Evolutionary conservation across 495 filamentous ascomycete species (phyloP).

Genomic region (Aspergillus cavernicola): DNA sequence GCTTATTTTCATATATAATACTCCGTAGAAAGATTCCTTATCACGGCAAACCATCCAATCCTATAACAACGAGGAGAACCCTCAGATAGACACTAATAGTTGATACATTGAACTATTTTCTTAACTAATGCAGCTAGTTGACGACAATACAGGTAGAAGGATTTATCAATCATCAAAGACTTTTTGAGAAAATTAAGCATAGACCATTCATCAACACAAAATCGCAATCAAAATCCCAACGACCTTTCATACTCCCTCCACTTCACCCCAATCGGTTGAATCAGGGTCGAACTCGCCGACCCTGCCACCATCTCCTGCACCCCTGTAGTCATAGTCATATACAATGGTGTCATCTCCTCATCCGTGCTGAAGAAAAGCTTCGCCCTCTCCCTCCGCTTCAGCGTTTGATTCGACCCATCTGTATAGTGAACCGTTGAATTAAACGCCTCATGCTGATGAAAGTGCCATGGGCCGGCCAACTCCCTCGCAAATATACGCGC

Average conservation of each 20-base stretch:
- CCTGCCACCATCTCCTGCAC: slow-evolving; percentile 25
- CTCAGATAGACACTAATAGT: no score
- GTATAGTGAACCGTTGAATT: slow-evolving; percentile 34
- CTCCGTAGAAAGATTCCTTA: no score
- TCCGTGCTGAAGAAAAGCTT: slow-evolving; percentile 40
- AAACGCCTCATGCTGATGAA: slow-evolving; percentile 30
- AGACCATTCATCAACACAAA: no score
- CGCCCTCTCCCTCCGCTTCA: slow-evolving; percentile 35
- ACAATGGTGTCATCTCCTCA: slow-evolving; percentile 34
- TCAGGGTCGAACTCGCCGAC: slow-evolving; percentile 24
- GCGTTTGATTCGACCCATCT: slow-evolving; percentile 27
- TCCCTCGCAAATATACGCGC: slow-evolving; percentile 33
- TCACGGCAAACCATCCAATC: no score
- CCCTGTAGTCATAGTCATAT: slow-evolving; percentile 32
- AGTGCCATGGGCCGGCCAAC: slow-evolving; percentile 36
- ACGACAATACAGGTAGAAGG: no score
- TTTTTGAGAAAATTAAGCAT: no score
- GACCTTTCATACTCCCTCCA: slow-evolving; percentile 4
- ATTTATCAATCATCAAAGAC: no score
- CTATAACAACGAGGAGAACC: no score
- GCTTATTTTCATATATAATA: no score
- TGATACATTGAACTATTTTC: no score
- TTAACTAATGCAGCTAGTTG: no score
- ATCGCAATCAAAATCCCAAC: not conserved
- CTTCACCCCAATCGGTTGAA: slow-evolving; percentile 22